Conservation (phyloP, 78 protist genomes). For the Bodo saltans region DNA sequence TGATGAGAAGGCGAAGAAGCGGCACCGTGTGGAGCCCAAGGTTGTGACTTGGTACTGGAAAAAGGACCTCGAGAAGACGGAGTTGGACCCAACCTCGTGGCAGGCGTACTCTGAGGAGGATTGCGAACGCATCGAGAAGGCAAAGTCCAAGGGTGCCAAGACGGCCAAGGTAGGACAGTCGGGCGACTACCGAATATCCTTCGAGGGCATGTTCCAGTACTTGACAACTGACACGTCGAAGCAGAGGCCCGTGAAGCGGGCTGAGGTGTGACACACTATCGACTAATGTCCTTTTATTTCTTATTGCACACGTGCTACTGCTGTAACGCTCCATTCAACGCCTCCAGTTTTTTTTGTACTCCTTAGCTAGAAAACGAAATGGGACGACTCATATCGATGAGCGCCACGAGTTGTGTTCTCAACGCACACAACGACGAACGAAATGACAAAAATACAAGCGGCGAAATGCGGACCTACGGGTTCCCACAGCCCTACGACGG, state of each 20-base stretch:
- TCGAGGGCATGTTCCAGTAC: background rate
- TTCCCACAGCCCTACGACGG: too few relatives aligned
- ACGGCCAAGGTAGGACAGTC: background rate
- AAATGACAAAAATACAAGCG: too few relatives aligned
- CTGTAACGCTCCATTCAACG: too few relatives aligned
- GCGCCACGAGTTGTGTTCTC: too few relatives aligned
- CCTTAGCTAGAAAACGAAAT: too few relatives aligned
- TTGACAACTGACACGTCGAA: background rate
- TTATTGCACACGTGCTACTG: too few relatives aligned
- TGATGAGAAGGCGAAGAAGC: background rate
- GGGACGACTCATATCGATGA: too few relatives aligned
- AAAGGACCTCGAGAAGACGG: background rate
- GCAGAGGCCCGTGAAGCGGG: background rate
- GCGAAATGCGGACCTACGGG: too few relatives aligned
- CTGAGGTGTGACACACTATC: too few relatives aligned
- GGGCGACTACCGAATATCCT: background rate
- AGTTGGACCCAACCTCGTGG: slow-evolving; percentile 3
- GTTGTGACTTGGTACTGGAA: slow-evolving; percentile 25
- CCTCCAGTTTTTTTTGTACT: too few relatives aligned
- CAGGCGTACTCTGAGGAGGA: background rate
- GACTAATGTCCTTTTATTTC: too few relatives aligned
- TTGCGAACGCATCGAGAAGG: background rate
- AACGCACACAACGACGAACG: too few relatives aligned
- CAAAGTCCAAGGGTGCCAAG: background rate
- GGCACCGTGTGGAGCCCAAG: background rate